phyloP scores from a whole-genome alignment of 2,329 filamentous ascomycete species.

The Madurella fahalii region DNA sequence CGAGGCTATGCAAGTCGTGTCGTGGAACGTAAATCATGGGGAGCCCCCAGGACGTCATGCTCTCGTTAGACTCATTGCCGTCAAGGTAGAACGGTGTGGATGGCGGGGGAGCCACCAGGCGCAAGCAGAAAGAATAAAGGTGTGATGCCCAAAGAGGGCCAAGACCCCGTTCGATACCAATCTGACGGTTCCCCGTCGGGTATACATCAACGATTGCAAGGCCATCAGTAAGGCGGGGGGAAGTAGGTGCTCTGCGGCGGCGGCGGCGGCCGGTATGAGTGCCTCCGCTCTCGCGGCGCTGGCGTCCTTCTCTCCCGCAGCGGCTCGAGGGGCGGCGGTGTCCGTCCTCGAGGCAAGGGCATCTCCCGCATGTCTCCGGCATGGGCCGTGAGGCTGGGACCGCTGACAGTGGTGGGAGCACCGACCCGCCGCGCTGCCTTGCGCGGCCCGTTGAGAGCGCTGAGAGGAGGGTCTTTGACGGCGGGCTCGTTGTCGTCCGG shows the following conservation, averaged over 20 bases:
- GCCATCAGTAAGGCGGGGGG: constrained; percentile 8
- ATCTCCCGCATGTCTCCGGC: constrained; percentile 26
- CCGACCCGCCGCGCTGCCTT: constrained; percentile 42
- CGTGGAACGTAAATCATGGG: constrained; percentile 4
- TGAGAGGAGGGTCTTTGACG: constrained; percentile 58
- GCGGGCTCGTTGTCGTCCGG: constrained; percentile 58
- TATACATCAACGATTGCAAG: background rate
- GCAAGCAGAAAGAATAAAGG: background rate
- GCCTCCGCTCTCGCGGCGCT: constrained; percentile 28
- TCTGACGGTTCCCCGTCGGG: background rate
- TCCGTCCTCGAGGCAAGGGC: constrained; percentile 33
- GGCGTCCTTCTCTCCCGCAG: constrained; percentile 39
- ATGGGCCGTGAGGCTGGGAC: constrained; percentile 30
- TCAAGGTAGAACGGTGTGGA: background rate
- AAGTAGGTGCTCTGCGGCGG: constrained; percentile 24
- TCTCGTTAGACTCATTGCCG: constrained; percentile 17
- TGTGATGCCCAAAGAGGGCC: background rate
- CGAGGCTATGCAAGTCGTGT: constrained; percentile 18
- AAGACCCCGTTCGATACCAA: background rate
- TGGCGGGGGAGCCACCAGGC: background rate
- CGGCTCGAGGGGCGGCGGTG: constrained; percentile 34
- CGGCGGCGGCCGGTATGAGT: constrained; percentile 23
- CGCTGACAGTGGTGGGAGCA: constrained; percentile 35
- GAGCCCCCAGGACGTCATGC: constrained; percentile 11
- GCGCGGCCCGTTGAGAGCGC: constrained; percentile 46